A percentile compares a stretch with the other conserved stretches of the same genome.
Evolutionary conservation across 2,329 filamentous ascomycete species (phyloP).

Genomic region (Sporothrix protearum): DNA sequence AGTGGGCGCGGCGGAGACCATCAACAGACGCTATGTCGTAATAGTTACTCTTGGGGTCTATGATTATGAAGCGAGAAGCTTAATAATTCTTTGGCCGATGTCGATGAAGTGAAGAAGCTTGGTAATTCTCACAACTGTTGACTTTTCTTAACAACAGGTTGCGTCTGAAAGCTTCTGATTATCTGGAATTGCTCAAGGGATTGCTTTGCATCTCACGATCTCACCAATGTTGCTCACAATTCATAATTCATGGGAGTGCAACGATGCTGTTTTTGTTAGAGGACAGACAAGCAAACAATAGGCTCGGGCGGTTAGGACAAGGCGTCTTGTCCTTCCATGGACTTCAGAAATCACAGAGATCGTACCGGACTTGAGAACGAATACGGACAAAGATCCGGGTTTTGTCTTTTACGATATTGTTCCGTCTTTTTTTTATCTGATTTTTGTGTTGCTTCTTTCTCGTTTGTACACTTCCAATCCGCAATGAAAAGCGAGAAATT

Average conservation of each 20-base stretch:
- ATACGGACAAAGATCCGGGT: neutral
- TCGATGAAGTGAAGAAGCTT: neutral
- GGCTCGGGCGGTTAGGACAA: no score
- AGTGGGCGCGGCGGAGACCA: neutral
- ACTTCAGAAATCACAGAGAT: neutral
- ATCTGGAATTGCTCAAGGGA: neutral
- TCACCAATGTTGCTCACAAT: neutral
- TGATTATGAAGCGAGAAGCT: no score
- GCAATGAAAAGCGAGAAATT: neutral
- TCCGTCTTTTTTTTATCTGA: neutral
- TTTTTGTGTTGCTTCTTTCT: neutral
- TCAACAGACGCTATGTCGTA: neutral
- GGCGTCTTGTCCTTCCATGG: neutral
- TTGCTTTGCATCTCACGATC: neutral
- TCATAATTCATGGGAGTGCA: neutral
- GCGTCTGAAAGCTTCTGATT: neutral
- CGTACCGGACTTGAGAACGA: neutral
- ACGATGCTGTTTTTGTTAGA: neutral
- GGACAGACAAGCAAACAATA: neutral
- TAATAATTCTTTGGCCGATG: neutral
- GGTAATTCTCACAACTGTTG: neutral
- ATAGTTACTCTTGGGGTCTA: no score
- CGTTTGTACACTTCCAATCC: neutral
- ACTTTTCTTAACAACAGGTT: neutral
- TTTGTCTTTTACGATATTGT: neutral